Conservation (phyloP, 208 protist species). For the Trypanosoma caninum region DNA sequence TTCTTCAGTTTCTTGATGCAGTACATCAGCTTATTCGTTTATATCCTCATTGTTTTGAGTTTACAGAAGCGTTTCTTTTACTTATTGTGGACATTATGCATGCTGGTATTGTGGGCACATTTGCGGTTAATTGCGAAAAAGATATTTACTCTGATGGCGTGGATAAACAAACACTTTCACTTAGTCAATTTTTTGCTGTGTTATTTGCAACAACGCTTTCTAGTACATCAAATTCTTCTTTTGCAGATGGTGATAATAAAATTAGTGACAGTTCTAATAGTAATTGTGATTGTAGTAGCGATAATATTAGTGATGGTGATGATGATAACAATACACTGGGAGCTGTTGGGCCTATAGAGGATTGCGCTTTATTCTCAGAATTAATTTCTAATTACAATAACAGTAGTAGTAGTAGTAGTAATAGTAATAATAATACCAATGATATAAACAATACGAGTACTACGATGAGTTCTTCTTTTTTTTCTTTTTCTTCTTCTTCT, state of each 20-base stretch:
- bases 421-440: no score
- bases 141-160: conserved; percentile 31
- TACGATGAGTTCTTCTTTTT: no score
- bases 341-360: no score
- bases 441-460: no score
- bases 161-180: conserved; percentile 35
- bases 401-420: no score
- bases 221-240: neutral
- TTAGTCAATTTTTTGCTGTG: conserved; percentile 56
- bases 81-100: conserved; percentile 30
- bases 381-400: no score
- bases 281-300: no score
- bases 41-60: conserved; percentile 85
- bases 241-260: no score
- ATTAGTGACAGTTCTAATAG: no score
- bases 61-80: conserved; percentile 67
- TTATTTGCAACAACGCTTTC: conserved; percentile 36
- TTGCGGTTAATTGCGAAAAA: conserved; percentile 46
- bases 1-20: conserved; percentile 91
- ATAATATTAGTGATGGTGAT: neutral
- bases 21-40: conserved; percentile 80
- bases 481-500: neutral
- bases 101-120: conserved; percentile 45
- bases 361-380: no score
- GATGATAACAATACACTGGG: neutral